A percentile compares a stretch with the other conserved stretches of the same genome.
phyloP scores from a whole-genome alignment of 2,329 filamentous ascomycete genomes.

The Fusarium longipes region DNA sequence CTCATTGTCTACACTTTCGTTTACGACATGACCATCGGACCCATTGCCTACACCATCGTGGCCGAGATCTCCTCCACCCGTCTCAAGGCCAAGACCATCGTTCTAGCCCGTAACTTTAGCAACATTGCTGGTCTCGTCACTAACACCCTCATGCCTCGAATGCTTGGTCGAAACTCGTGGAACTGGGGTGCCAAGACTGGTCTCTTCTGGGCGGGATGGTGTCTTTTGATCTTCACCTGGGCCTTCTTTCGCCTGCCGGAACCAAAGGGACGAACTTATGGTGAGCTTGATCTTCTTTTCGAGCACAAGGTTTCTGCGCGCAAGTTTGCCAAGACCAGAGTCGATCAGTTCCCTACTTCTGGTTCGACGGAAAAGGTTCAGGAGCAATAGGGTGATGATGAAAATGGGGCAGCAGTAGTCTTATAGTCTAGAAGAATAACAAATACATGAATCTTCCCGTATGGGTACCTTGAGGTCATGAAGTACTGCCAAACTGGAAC shows the following conservation, averaged over 20 bases:
- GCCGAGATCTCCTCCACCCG: conserved; percentile 61
- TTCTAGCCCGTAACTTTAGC: conserved; percentile 58
- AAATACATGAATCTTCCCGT: too few species aligned
- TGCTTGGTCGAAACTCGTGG: conserved; percentile 58
- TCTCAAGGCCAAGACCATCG: conserved; percentile 59
- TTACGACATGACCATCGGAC: conserved; percentile 53
- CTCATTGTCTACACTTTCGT: conserved; percentile 57
- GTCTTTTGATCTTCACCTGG: conserved; percentile 58
- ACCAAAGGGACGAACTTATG: conserved; percentile 63
- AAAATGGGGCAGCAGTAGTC: too few species aligned
- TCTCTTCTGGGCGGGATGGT: conserved; percentile 60
- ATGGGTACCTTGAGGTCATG: too few species aligned
- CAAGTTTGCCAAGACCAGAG: conserved; percentile 52
- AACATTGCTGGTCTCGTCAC: conserved; percentile 60
- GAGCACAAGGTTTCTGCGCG: conserved; percentile 56
- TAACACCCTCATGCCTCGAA: conserved; percentile 58
- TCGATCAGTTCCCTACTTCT: conserved; percentile 38
- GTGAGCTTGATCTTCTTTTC: conserved; percentile 68
- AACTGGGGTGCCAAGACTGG: conserved; percentile 61
- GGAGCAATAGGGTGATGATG: not conserved
- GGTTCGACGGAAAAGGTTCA: conserved; percentile 14
- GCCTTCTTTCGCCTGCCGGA: conserved; percentile 66
- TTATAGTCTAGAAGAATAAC: too few species aligned
- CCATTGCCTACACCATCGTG: conserved; percentile 86
- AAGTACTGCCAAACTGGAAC: too few species aligned